Conservation (phyloP, 1,284 basidiomycete genomes). For the Agroathelia rolfsii region DNA sequence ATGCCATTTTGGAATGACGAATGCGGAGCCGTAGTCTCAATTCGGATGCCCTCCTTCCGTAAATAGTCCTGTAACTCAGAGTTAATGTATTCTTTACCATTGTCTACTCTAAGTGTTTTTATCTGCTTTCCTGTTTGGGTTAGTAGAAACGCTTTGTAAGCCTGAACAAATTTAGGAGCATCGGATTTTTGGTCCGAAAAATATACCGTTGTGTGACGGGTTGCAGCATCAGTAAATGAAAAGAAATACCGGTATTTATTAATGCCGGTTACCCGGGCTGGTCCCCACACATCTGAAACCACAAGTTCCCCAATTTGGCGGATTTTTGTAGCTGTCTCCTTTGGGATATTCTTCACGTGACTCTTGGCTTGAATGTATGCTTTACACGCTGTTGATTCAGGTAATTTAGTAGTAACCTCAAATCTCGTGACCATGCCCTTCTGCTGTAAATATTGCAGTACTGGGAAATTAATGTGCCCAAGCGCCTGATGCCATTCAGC, state of each 20-base stretch:
- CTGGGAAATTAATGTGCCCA: no score
- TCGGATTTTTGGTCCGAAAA: conserved; percentile 18
- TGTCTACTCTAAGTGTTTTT: conserved; percentile 11
- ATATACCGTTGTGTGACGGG: conserved; percentile 9
- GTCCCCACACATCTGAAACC: conserved; percentile 17
- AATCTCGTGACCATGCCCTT: no score
- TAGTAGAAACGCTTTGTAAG: conserved; percentile 16
- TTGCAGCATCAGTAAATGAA: conserved; percentile 18
- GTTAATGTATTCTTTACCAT: conserved; percentile 15
- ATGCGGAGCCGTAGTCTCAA: conserved; percentile 12
- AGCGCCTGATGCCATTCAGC: no score
- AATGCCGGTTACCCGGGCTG: conserved; percentile 12
- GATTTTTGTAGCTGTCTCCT: no score
- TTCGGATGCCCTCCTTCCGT: conserved; percentile 10
- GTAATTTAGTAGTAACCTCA: no score
- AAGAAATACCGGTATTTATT: conserved; percentile 15
- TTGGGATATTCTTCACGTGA: no score
- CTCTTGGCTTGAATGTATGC: no score
- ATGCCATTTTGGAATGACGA: conserved; percentile 18
- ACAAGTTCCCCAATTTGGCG: conserved; percentile 18
- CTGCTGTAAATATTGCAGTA: no score
- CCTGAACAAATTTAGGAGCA: conserved; percentile 12
- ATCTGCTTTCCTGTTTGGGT: conserved; percentile 9
- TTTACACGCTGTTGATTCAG: no score
- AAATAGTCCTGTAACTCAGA: conserved; percentile 8